Evolutionary conservation across 495 filamentous ascomycete species (phyloP).

Genomic region (Aspergillus olivimuriae): DNA sequence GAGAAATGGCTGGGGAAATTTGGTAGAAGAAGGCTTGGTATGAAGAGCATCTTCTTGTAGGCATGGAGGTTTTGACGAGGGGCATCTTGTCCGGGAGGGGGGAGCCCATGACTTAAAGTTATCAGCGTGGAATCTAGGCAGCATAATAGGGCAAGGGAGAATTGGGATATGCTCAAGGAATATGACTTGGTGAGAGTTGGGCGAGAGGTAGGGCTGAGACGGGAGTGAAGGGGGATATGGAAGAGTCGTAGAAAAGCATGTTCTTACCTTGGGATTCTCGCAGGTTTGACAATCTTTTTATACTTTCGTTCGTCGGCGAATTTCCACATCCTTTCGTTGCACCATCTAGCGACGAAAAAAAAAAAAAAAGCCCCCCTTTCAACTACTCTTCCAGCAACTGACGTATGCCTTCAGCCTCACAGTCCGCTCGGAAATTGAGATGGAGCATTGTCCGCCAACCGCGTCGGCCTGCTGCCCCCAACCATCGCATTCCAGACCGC

Average conservation of each 20-base stretch:
- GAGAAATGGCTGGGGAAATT: slow-evolving; percentile 3
- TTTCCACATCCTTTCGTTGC: background rate
- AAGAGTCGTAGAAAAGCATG: background rate
- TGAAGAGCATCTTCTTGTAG: background rate
- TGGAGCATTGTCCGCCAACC: background rate
- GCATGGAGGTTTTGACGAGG: background rate
- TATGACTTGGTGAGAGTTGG: background rate
- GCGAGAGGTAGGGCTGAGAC: slow-evolving; percentile 1
- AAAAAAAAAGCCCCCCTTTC: background rate
- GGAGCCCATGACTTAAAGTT: slow-evolving; percentile 11
- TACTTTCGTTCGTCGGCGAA: slow-evolving; percentile 1
- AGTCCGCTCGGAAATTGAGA: background rate
- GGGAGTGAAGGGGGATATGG: background rate
- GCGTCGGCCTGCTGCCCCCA: background rate
- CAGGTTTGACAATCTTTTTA: background rate
- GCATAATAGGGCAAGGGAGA: slow-evolving; percentile 1
- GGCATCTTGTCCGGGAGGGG: slow-evolving; percentile 2
- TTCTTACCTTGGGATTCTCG: background rate
- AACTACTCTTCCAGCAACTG: background rate
- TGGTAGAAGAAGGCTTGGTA: slow-evolving; percentile 1
- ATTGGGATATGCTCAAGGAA: background rate
- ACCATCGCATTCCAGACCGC: slow-evolving; percentile 1
- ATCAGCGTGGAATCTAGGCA: slow-evolving; percentile 8
- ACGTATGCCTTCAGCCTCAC: background rate
- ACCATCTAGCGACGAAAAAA: background rate